Conservation (phyloP, 257 asterid species). For the Lycium ferocissimum region DNA sequence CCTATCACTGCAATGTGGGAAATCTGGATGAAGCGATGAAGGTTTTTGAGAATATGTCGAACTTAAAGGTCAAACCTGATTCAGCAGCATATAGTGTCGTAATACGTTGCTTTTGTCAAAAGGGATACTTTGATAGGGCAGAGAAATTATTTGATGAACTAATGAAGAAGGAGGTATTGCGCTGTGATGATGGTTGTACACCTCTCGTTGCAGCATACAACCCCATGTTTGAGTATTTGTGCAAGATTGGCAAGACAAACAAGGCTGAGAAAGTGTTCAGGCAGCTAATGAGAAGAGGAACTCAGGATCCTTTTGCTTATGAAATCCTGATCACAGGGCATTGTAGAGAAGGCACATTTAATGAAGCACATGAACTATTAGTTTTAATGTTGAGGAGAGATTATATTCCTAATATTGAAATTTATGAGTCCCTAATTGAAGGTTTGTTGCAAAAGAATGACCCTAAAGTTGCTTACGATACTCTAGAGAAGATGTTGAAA, state of each 20-base stretch:
- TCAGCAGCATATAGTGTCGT: conserved; percentile 71
- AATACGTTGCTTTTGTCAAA: conserved; percentile 60
- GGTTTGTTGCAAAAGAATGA: conserved; percentile 59
- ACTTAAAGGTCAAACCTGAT: conserved; percentile 64
- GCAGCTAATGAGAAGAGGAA: conserved; percentile 77
- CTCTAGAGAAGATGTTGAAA: conserved; percentile 71
- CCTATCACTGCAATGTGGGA: conserved; percentile 58
- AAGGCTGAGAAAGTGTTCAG: conserved; percentile 80
- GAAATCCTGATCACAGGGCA: conserved; percentile 77
- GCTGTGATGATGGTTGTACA: conserved; percentile 49
- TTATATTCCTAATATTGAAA: conserved; percentile 57
- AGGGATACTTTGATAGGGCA: conserved; percentile 57
- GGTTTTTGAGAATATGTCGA: conserved; percentile 65
- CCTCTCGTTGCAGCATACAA: conserved; percentile 81
- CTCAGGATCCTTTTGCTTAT: conserved; percentile 69
- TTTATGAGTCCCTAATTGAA: conserved; percentile 60
- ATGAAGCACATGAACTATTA: conserved; percentile 64
- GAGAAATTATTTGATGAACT: conserved; percentile 69
- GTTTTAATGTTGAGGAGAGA: conserved; percentile 76
- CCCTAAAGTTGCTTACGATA: conserved; percentile 60
- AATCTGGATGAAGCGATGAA: conserved; percentile 61
- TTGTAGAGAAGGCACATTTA: conserved; percentile 62
- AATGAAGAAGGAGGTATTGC: conserved; percentile 52
- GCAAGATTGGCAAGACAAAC: conserved; percentile 60
- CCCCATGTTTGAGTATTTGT: conserved; percentile 67